These are phyloP conservation scores for Rhodomyrtus psidioides DNA, from an alignment of 441 rosid genomes.

Conservation along the genomic window DNA sequence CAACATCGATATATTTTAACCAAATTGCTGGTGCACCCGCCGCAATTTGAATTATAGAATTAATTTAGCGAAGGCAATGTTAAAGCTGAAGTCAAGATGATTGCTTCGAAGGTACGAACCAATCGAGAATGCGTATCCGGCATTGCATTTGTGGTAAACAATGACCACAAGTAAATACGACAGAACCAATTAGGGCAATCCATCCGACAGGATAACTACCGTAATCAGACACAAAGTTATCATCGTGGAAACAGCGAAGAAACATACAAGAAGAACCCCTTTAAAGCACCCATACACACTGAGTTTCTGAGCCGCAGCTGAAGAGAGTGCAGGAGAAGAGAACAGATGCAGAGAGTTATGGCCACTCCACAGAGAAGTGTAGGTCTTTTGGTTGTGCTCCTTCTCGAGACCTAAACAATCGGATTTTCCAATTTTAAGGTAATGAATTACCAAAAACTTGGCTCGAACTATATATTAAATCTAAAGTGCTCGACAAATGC, in stretches of 20 bases:
- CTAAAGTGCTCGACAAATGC: too few species aligned
- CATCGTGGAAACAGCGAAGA: background rate
- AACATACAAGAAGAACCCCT: background rate
- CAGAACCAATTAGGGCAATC: background rate
- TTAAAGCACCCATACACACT: background rate
- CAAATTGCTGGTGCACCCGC: background rate
- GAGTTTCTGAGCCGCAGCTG: background rate
- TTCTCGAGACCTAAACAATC: too few species aligned
- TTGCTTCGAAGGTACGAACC: background rate
- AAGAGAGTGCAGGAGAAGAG: background rate
- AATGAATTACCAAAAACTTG: too few species aligned
- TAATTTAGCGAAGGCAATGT: background rate
- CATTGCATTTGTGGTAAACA: background rate
- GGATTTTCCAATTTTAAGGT: too few species aligned
- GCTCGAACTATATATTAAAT: too few species aligned
- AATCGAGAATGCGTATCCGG: background rate
- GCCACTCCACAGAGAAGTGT: background rate
- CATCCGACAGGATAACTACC: background rate
- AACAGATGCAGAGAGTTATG: background rate
- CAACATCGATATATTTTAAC: background rate
- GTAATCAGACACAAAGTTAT: background rate
- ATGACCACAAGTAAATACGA: background rate
- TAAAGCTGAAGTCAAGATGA: background rate
- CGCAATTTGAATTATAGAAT: background rate
- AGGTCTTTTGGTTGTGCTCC: background rate